A percentile compares a stretch with the other conserved stretches of the same genome.
phyloP scores from a whole-genome alignment of 139 green algal species.

The Coelastrella sp. region DNA sequence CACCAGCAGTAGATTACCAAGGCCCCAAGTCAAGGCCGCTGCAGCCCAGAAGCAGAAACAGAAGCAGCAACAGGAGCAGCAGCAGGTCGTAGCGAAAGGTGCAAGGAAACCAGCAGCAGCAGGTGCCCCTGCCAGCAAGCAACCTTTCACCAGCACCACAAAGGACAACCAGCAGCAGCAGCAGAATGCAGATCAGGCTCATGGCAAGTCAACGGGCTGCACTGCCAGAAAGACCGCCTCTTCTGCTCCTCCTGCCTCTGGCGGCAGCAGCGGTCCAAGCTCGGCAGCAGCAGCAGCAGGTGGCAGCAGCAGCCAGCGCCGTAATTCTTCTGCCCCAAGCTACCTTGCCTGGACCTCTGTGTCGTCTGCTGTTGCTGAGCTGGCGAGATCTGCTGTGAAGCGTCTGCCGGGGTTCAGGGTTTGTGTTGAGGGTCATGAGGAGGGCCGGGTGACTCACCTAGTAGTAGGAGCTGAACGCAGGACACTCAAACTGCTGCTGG shows the following conservation, averaged over 20 bases:
- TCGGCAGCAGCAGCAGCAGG: neutral
- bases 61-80: slow-evolving; percentile 15
- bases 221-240: neutral
- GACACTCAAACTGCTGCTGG: slow-evolving; percentile 76
- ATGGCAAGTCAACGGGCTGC: neutral
- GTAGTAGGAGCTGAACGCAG: slow-evolving; percentile 66
- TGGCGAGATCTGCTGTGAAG: slow-evolving; percentile 20
- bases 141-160: neutral
- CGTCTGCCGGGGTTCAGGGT: slow-evolving; percentile 25
- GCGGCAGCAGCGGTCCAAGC: neutral
- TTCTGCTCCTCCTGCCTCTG: neutral
- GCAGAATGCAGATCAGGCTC: neutral
- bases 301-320: neutral
- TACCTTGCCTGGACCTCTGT: slow-evolving; percentile 41
- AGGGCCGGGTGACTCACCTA: slow-evolving; percentile 65
- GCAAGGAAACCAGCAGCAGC: neutral
- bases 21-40: slow-evolving; percentile 16
- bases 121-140: neutral
- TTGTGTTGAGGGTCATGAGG: slow-evolving; percentile 52
- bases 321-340: neutral
- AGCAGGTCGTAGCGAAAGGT: neutral
- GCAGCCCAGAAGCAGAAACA: neutral
- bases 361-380: slow-evolving; percentile 16
- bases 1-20: neutral
- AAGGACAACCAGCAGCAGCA: slow-evolving; percentile 11